Evolutionary conservation across 305 asterid species (phyloP), one percentile per base, ranked within the genome.

Genomic region (Rubia balearica): DNA sequence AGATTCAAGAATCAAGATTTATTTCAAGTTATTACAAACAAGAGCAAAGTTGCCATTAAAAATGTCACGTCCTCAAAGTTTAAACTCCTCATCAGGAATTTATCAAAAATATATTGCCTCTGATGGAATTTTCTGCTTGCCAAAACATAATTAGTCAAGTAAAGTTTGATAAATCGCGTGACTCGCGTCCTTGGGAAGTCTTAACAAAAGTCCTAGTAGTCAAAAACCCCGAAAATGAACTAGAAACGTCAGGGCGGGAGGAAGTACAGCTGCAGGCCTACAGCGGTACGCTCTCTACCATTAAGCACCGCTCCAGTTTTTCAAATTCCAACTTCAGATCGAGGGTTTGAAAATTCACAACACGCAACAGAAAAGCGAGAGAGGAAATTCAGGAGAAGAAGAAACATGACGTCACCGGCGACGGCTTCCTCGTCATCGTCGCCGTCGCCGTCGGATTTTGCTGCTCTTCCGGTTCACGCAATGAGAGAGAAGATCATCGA

Each of bases 401-500:
- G 30, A 33, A 46, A n/a, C 51, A 63, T 89, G 97, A 83, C 83
- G 77, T 74, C 87, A 41, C 74, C 86, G 75, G 38, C 69, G 14
- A 21, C 73, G 33, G 40, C 83, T 62, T 79, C 86, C 1, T 75
- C 86, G 24, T 70, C 67, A 69, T 90, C 65, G 73, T 89, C 16
- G 75, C n/a, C 61, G 1, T 62, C 68, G 10, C 36, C 75, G 33
- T 19, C 84, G 72, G 74, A 24, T 70, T 87, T 90, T 64, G 73
- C 89, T 22, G 75, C 74, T 6, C 87, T 93, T 68, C 96, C 97
- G 55, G 88, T 89, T 55, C 53, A 74, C 72, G 87, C 88, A 14
- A 70, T 84, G 87, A 85, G 83, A 65, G 64, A 49, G 22, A 89
- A 85, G 74, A 93, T 93, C 59, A 73, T 93, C 4, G 96, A 87